Evolutionary conservation across 495 filamentous ascomycete genomes (phyloP).

Genomic region (Penicillium odoratum): DNA sequence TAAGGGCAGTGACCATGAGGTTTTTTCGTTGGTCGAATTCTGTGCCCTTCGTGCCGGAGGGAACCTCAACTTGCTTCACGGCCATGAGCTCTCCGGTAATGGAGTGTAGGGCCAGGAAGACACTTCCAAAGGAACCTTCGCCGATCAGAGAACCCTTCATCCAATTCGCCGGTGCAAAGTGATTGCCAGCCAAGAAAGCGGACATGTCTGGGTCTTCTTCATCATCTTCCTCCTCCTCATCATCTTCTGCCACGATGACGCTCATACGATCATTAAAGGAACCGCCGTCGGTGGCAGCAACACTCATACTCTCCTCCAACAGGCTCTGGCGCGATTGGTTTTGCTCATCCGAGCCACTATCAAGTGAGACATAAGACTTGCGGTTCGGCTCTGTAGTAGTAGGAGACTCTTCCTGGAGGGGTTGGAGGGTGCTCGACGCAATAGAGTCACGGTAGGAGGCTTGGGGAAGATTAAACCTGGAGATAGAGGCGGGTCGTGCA

Average conservation of each 20-base stretch:
- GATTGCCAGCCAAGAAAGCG: constrained; percentile 84
- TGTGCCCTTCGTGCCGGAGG: constrained; percentile 73
- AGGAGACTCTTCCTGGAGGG: constrained; percentile 88
- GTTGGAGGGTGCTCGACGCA: constrained; percentile 82
- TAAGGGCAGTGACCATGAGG: constrained; percentile 94
- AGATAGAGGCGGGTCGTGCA: constrained; percentile 62
- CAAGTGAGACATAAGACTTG: constrained; percentile 96
- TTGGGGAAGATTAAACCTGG: constrained; percentile 58
- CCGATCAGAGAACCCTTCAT: constrained; percentile 98
- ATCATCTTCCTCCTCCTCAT: constrained; percentile 54
- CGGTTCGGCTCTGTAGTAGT: constrained; percentile 71
- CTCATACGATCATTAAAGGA: constrained; percentile 70
- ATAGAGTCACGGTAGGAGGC: constrained; percentile 78
- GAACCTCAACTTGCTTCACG: constrained; percentile 97
- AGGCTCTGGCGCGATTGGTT: constrained; percentile 69
- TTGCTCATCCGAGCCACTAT: constrained; percentile 80
- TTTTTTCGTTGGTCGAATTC: constrained; percentile 88
- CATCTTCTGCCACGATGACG: constrained; percentile 67
- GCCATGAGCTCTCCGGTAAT: constrained; percentile 97
- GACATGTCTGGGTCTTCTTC: constrained; percentile 63
- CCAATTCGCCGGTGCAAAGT: constrained; percentile 94
- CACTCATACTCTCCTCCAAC: constrained; percentile 76
- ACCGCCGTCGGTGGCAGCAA: constrained; percentile 61
- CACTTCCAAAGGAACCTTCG: constrained; percentile 94
- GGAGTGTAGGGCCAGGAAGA: constrained; percentile 94